Evolutionary conservation across 352 stramenopile genomes (phyloP), one percentile per base, ranked within the genome.

Genomic region (Globisporangium rhizosaccharum): DNA sequence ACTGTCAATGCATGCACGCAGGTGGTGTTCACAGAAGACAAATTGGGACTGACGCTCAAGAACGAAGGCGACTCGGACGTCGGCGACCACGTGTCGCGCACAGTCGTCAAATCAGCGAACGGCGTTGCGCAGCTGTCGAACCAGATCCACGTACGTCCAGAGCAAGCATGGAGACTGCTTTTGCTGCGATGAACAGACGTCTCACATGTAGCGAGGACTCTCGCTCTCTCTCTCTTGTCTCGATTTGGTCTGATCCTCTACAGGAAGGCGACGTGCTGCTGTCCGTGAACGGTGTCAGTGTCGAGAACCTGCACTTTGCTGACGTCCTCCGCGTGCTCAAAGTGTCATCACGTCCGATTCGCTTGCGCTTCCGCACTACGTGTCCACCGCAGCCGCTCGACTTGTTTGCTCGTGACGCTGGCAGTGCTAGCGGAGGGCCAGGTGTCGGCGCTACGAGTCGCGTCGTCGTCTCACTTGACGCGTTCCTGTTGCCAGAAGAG

Each of bases 261-360:
- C 53, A 91, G 82, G 78, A 91, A 71, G 82, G 79, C 7, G 82
- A 91, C 50, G 69, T 87, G 28, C 56, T 91, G 33, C 63, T 87
- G 42, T 86, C 79, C 0, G 76, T 91, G 45, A 89, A 91, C 59
- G 77, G 75, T 42, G 76, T 87, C 33, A 87, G 73, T 52, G 82
- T 91, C 50, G 63, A 70, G 12, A 74, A 78, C 25, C 61, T 91
- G 54, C 70, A 86, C 47, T 87, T 91, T 55, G 68, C 66, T 3
- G 79, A 91, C 44, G 82, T 91, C 41, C 65, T 85, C 18, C 70
- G 75, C 25, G 71, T 89, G n/a, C 56, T 91, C 10, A 91, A 88
- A 53, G 75, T 83, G n/a, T 76, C 82, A 10, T 68, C 74, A 8
- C 68, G 82, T 17, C 82, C 82, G 3, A 87, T 89, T 45, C 75